A percentile compares a stretch with the other conserved stretches of the same genome.
phyloP scores from a whole-genome alignment of 2,329 filamentous ascomycete species.

The Alternaria arbusti region DNA sequence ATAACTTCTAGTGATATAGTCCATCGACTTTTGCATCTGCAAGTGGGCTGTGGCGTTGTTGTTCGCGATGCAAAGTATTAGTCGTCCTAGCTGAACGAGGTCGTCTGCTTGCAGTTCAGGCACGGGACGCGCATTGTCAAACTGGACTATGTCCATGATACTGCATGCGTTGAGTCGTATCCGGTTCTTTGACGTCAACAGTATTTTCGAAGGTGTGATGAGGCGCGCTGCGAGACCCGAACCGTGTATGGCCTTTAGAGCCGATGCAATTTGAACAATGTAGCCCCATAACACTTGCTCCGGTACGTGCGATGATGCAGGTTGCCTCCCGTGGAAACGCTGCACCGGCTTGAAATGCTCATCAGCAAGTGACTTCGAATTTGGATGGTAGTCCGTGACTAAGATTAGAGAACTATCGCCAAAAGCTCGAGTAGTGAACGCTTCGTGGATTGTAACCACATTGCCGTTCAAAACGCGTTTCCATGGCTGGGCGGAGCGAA shows the following conservation, averaged over 20 bases:
- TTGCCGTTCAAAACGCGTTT: slow-evolving; percentile 81
- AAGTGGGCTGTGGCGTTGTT: slow-evolving; percentile 65
- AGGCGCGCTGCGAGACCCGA: slow-evolving; percentile 83
- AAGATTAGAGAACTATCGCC: slow-evolving; percentile 94
- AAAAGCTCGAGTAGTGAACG: slow-evolving; percentile 91
- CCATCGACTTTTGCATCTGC: slow-evolving; percentile 74
- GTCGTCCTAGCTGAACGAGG: slow-evolving; percentile 79
- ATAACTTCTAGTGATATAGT: slow-evolving; percentile 78
- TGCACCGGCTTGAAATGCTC: slow-evolving; percentile 67
- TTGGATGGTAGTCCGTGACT: slow-evolving; percentile 89
- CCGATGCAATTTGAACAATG: slow-evolving; percentile 87
- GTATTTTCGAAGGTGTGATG: slow-evolving; percentile 85
- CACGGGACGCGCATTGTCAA: slow-evolving; percentile 71
- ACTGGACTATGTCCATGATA: slow-evolving; percentile 87
- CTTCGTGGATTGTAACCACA: slow-evolving; percentile 86
- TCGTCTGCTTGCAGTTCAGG: slow-evolving; percentile 87
- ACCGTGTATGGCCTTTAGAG: slow-evolving; percentile 83
- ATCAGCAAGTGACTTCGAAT: slow-evolving; percentile 88
- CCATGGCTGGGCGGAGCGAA: slow-evolving; percentile 86
- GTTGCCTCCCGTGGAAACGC: slow-evolving; percentile 49
- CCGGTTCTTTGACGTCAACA: slow-evolving; percentile 88
- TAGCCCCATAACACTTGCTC: slow-evolving; percentile 90
- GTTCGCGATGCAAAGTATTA: slow-evolving; percentile 82
- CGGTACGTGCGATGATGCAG: slow-evolving; percentile 51
- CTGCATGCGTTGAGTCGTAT: slow-evolving; percentile 87